These are phyloP conservation scores for Arthroderma sp. DNA, from an alignment of 2,329 filamentous ascomycete genomes.

Conservation along the genomic window DNA sequence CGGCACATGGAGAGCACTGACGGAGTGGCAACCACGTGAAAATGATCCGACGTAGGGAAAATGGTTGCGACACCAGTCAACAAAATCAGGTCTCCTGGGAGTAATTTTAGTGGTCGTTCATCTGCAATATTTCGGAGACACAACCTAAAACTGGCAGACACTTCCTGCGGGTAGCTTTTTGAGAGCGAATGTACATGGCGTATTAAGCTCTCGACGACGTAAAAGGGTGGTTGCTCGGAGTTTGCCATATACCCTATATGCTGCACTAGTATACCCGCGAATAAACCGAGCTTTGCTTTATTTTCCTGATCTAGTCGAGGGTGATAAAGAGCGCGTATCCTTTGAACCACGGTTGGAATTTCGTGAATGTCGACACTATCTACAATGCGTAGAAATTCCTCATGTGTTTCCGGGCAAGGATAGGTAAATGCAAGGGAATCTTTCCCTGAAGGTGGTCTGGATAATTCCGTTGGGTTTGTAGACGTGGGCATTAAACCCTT, in stretches of 20 bases:
- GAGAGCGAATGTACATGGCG: conserved; percentile 88
- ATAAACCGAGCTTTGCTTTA: conserved; percentile 60
- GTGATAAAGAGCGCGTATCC: conserved; percentile 85
- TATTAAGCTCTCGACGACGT: conserved; percentile 62
- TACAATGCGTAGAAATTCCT: conserved; percentile 56
- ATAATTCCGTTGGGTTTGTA: conserved; percentile 25
- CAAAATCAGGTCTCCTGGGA: conserved; percentile 64
- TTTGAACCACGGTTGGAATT: conserved; percentile 67
- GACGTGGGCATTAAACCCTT: conserved; percentile 42
- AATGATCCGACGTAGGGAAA: conserved; percentile 93
- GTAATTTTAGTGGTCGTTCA: conserved; percentile 38
- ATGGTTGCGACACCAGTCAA: conserved; percentile 71
- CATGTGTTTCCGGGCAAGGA: conserved; percentile 64
- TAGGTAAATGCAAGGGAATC: conserved; percentile 64
- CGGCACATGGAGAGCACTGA: conserved; percentile 72
- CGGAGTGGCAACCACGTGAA: conserved; percentile 87
- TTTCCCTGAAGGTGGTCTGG: background rate
- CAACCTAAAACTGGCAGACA: conserved; percentile 63
- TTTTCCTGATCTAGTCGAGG: conserved; percentile 74
- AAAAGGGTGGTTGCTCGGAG: conserved; percentile 43
- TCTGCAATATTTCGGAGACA: conserved; percentile 49
- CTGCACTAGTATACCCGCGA: conserved; percentile 35
- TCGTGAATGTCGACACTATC: conserved; percentile 49
- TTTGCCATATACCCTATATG: conserved; percentile 48
- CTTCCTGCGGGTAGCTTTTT: conserved; percentile 67